A percentile compares a stretch with the other conserved stretches of the same genome.
Conservation (phyloP, 2,329 filamentous ascomycete genomes). For the Trichoderma breve region DNA sequence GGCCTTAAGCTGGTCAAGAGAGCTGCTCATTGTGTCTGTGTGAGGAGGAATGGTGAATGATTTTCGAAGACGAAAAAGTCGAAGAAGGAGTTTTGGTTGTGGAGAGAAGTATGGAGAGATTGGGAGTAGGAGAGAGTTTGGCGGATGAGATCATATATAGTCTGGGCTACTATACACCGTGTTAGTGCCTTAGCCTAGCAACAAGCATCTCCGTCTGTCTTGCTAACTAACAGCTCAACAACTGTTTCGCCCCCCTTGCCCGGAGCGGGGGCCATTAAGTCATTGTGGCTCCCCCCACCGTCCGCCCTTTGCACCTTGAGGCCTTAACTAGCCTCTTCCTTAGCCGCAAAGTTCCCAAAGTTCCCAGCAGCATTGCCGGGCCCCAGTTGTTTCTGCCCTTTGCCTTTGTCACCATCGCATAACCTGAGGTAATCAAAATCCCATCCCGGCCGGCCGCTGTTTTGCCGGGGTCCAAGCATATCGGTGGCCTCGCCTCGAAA, state of each 20-base stretch:
- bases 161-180: not conserved
- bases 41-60: slow-evolving; percentile 21
- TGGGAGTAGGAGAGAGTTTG: not conserved
- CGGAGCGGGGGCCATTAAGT: slow-evolving; percentile 22
- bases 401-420: not conserved
- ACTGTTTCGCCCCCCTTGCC: slow-evolving; percentile 9
- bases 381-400: not conserved
- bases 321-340: not conserved
- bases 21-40: slow-evolving; percentile 66
- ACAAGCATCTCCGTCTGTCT: not conserved
- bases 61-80: not conserved
- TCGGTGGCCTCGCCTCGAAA: not conserved
- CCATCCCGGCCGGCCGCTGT: not conserved
- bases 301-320: not conserved
- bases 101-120: not conserved
- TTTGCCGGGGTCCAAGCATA: not conserved
- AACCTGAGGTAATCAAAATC: not conserved
- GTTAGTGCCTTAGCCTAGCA: not conserved
- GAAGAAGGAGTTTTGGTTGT: not conserved
- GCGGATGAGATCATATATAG: slow-evolving; percentile 1
- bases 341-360: slow-evolving; percentile 6
- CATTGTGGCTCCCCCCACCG: slow-evolving; percentile 13
- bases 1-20: slow-evolving; percentile 96
- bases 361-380: not conserved
- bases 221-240: not conserved